phyloP scores from a whole-genome alignment of 495 filamentous ascomycete species.

The Penicillium nucicola region DNA sequence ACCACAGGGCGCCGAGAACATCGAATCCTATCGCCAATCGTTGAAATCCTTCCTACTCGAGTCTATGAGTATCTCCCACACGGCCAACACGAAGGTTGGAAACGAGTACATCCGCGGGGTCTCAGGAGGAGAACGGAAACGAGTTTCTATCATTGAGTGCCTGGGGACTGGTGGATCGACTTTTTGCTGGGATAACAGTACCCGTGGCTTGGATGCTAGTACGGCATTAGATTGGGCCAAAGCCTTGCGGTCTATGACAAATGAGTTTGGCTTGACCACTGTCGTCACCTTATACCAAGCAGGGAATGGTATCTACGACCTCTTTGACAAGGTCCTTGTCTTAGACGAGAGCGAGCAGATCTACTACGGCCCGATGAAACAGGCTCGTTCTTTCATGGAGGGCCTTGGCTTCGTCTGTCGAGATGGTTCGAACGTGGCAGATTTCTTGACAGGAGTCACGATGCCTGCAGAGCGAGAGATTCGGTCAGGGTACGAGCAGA shows the following conservation, averaged over 20 bases:
- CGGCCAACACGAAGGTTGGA: slow-evolving; percentile 72
- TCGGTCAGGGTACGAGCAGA: slow-evolving; percentile 43
- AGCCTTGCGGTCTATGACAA: slow-evolving; percentile 43
- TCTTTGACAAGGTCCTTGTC: slow-evolving; percentile 66
- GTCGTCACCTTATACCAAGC: slow-evolving; percentile 59
- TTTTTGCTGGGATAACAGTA: slow-evolving; percentile 60
- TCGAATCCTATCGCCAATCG: slow-evolving; percentile 42
- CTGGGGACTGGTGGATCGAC: slow-evolving; percentile 56
- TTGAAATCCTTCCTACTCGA: slow-evolving; percentile 66
- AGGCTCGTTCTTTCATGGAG: slow-evolving; percentile 61
- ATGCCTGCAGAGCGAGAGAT: slow-evolving; percentile 59
- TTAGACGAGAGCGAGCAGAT: slow-evolving; percentile 62
- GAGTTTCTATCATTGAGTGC: slow-evolving; percentile 65
- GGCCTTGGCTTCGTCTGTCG: slow-evolving; percentile 59
- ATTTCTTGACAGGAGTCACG: slow-evolving; percentile 66
- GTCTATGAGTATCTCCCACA: slow-evolving; percentile 74
- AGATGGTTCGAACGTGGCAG: slow-evolving; percentile 60
- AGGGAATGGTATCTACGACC: slow-evolving; percentile 60
- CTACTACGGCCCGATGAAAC: slow-evolving; percentile 58
- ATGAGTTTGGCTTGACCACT: slow-evolving; percentile 40
- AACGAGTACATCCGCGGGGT: slow-evolving; percentile 72
- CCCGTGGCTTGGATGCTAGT: slow-evolving; percentile 58
- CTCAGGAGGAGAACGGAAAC: slow-evolving; percentile 74
- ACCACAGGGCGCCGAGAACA: slow-evolving; percentile 29
- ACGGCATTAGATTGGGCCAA: slow-evolving; percentile 55